These are phyloP conservation scores for Eutypella sp. DNA, from an alignment of 2,329 filamentous ascomycete species.

Conservation along the genomic window DNA sequence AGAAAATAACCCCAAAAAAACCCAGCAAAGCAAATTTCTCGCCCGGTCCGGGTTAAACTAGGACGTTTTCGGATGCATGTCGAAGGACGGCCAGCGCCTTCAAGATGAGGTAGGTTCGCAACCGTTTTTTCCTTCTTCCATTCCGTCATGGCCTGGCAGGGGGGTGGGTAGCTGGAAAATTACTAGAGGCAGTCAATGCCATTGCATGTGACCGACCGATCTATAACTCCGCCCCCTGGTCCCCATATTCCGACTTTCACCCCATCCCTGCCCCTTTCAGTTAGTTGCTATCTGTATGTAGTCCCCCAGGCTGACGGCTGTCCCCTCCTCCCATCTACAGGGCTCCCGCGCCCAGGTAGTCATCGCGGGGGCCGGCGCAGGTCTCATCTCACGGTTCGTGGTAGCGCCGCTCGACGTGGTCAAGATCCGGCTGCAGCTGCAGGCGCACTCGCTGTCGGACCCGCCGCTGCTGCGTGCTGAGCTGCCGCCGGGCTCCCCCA, in stretches of 20 bases:
- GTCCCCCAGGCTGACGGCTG: slow-evolving; percentile 1
- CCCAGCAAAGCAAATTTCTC: neutral
- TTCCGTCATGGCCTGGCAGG: neutral
- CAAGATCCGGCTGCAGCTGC: slow-evolving; percentile 95
- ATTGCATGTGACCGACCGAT: neutral
- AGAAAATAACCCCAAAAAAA: neutral
- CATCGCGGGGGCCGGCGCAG: slow-evolving; percentile 59
- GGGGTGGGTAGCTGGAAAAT: no score
- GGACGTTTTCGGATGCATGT: slow-evolving; percentile 37
- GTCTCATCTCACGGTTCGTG: slow-evolving; percentile 87
- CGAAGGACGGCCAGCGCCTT: slow-evolving; percentile 40
- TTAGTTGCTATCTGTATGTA: no score
- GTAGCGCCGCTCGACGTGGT: slow-evolving; percentile 94
- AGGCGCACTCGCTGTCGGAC: slow-evolving; percentile 77
- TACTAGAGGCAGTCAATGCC: no score
- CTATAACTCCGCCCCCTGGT: neutral
- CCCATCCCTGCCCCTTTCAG: neutral
- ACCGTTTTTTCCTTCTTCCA: neutral
- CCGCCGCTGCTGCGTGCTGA: slow-evolving; percentile 45
- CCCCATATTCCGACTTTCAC: neutral
- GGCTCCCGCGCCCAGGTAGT: slow-evolving; percentile 54
- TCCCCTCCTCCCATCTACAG: slow-evolving; percentile 24
- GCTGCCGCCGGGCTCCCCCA: slow-evolving; percentile 38
- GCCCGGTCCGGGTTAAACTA: slow-evolving; percentile 19
- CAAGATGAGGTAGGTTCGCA: slow-evolving; percentile 52